Evolutionary conservation across 2,329 filamentous ascomycete species (phyloP).

Genomic region (Ascochyta viciae-villosae): DNA sequence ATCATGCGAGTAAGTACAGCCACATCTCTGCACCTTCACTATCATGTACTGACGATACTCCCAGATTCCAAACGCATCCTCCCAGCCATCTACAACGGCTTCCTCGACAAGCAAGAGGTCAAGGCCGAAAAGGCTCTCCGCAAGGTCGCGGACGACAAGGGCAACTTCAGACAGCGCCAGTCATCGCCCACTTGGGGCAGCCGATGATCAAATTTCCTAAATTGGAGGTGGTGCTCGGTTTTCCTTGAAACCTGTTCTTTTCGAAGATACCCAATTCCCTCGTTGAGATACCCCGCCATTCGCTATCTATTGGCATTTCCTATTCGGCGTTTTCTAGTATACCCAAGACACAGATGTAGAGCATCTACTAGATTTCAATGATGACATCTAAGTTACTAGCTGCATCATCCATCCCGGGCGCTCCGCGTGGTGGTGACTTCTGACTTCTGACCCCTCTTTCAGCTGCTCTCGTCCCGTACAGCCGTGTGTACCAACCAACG

Average conservation of each 20-base stretch:
- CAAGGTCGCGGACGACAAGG: slow-evolving; percentile 49
- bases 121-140: slow-evolving; percentile 46
- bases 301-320: slow-evolving; percentile 28
- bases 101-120: slow-evolving; percentile 43
- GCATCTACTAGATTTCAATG: slow-evolving; percentile 11
- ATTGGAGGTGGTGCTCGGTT: slow-evolving; percentile 19
- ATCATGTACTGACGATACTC: slow-evolving; percentile 19
- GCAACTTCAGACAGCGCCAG: slow-evolving; percentile 48
- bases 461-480: slow-evolving; percentile 9
- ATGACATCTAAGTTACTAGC: slow-evolving; percentile 13
- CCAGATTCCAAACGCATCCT: slow-evolving; percentile 46
- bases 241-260: slow-evolving; percentile 23
- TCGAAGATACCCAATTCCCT: slow-evolving; percentile 37
- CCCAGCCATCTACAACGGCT: slow-evolving; percentile 45
- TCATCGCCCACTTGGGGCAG: slow-evolving; percentile 49
- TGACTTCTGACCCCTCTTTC: slow-evolving; percentile 10
- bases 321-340: slow-evolving; percentile 11
- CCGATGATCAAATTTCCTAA: slow-evolving; percentile 28
- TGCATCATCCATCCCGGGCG: slow-evolving; percentile 5
- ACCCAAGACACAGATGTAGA: slow-evolving; percentile 7
- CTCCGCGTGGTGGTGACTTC: slow-evolving; percentile 3
- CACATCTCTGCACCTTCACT: neutral
- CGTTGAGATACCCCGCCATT: slow-evolving; percentile 41
- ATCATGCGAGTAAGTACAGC: slow-evolving; percentile 74
- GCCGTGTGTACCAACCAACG: neutral